Percentiles rank a stretch among this genome's conserved stretches.
phyloP scores from a whole-genome alignment of 345 rosid genomes.

The Euphorbia pulcherrima region DNA sequence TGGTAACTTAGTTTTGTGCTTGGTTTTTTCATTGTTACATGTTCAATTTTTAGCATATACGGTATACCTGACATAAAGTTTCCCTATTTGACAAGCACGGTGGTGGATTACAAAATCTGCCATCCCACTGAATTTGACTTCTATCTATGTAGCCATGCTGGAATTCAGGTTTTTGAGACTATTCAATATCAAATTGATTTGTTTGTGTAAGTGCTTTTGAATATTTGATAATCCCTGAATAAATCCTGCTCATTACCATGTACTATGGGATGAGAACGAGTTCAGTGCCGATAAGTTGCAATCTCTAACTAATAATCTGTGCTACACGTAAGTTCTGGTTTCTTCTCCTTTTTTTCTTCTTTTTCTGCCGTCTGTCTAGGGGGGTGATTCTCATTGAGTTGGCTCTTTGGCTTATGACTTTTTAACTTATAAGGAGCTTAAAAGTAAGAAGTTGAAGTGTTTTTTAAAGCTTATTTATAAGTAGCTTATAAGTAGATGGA shows the following conservation, averaged over 20 bases:
- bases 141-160: conserved; percentile 96
- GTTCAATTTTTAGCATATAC: not conserved
- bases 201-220: not conserved
- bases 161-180: conserved; percentile 59
- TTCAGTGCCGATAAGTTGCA: conserved; percentile 92
- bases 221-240: not conserved
- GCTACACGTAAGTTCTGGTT: conserved; percentile 66
- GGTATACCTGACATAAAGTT: not conserved
- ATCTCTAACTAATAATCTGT: conserved; percentile 82
- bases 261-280: conserved; percentile 97
- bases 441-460: too few relatives aligned
- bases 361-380: not conserved
- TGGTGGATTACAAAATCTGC: conserved; percentile 93
- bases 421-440: too few relatives aligned
- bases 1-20: conserved; percentile 35
- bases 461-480: too few relatives aligned
- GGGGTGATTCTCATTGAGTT: too few relatives aligned
- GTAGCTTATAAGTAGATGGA: too few relatives aligned
- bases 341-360: too few relatives aligned
- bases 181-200: not conserved
- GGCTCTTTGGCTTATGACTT: too few relatives aligned
- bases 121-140: conserved; percentile 97
- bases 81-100: conserved; percentile 53
- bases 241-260: conserved; percentile 87
- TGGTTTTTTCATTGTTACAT: not conserved